These are phyloP conservation scores for Calocybe gangraenosa DNA, from an alignment of 768 basidiomycete genomes.

Conservation along the genomic window DNA sequence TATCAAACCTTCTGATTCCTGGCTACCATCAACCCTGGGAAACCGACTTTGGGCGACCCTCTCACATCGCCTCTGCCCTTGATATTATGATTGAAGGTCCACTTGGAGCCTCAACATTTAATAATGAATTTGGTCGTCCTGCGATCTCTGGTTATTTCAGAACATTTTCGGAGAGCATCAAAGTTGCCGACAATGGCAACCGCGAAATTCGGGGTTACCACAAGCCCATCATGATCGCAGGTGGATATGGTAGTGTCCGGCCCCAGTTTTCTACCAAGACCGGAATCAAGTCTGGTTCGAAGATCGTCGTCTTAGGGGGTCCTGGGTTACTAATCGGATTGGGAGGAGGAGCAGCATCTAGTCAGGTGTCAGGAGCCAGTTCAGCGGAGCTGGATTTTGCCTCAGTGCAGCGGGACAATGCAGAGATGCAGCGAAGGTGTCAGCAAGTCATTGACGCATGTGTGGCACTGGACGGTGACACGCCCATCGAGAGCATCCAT, in stretches of 20 bases:
- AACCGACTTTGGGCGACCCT: slow-evolving; percentile 84
- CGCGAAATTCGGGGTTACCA: slow-evolving; percentile 90
- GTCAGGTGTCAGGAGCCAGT: slow-evolving; percentile 86
- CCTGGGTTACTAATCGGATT: slow-evolving; percentile 96
- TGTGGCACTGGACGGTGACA: slow-evolving; percentile 49
- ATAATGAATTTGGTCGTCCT: slow-evolving; percentile 97
- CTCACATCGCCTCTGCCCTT: slow-evolving; percentile 87
- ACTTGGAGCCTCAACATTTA: slow-evolving; percentile 92
- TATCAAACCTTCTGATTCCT: slow-evolving; percentile 90
- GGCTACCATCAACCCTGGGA: slow-evolving; percentile 95
- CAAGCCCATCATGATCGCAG: slow-evolving; percentile 99
- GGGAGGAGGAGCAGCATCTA: slow-evolving; percentile 95
- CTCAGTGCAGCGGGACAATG: slow-evolving; percentile 95
- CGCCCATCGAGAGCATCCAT: slow-evolving; percentile 93
- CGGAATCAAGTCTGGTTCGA: slow-evolving; percentile 73
- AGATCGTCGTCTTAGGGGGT: slow-evolving; percentile 90
- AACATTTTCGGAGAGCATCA: slow-evolving; percentile 81
- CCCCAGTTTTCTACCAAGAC: slow-evolving; percentile 78
- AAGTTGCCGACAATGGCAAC: slow-evolving; percentile 43
- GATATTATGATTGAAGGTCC: slow-evolving; percentile 99
- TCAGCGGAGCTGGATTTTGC: slow-evolving; percentile 96
- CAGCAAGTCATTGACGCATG: slow-evolving; percentile 98
- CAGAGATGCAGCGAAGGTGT: slow-evolving; percentile 96
- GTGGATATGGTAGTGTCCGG: slow-evolving; percentile 92
- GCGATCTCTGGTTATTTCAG: slow-evolving; percentile 93